Evolutionary conservation across 2,329 filamentous ascomycete genomes (phyloP), one percentile per base, ranked within the genome.

Genomic region (Penicillium sclerotiorum): DNA sequence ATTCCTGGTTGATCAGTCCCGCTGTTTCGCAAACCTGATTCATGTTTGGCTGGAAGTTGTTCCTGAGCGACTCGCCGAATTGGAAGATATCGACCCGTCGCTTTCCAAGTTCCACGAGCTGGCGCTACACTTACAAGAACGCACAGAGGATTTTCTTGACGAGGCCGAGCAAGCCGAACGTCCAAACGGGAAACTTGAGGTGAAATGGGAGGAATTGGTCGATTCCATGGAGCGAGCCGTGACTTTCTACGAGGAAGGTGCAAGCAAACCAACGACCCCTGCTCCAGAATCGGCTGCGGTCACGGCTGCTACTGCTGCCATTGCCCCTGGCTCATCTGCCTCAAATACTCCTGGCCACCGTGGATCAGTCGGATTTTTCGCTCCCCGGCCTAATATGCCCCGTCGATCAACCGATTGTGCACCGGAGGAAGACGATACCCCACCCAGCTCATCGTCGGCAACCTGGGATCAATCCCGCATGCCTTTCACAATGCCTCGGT

Each of bases 1-100:
- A 1, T 96, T 95, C 67, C 81, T 99, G 4, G 89, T 99, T 54
- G 94, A 99, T 60, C 87, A 92, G 55, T 85, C 91, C 7, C 84
- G 90, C 53, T 92, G 89, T 60, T 91, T 92, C 61, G 90, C 94
- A 0, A 86, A 87, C 30, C 74, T 99, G 15, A 87, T 95, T 18
- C 88, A 88, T 40, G 61, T 77, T 45, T 75, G 77, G 76, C 66
- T 77, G 15, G 65, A 73, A 39, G 65, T 66, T 36, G 66, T 72
- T 44, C 65, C 75, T 17, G 58, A 72, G 48, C 65, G 71, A 42
- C 59, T 80, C 25, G 53, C 56, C n/a, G 69, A 70, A 38, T 43
- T 69, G 25, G 65, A 69, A 15, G 72, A 73, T 5, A 50, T 73
- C 18, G 74, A 76, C 39, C 57, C 64, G 22, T 61, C 53, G 32